phyloP scores from a whole-genome alignment of 129 eudicot species.

The Centaurea solstitialis region DNA sequence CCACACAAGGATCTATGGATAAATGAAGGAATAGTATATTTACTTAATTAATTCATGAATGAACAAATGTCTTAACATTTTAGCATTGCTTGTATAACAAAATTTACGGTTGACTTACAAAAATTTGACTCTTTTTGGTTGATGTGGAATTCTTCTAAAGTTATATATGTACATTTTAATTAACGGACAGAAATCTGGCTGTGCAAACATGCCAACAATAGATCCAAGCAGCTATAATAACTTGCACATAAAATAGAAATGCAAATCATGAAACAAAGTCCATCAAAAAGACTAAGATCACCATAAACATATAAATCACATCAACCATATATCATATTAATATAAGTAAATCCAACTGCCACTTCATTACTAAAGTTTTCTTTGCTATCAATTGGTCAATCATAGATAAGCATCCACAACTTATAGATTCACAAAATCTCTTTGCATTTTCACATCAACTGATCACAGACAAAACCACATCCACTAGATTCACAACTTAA shows the following conservation, averaged over 20 bases:
- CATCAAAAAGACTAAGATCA: constrained; percentile 5
- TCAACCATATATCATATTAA: not conserved
- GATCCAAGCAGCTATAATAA: constrained; percentile 8
- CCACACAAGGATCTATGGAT: constrained; percentile 6
- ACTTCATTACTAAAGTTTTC: not conserved
- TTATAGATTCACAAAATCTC: constrained; percentile 7
- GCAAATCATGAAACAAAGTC: not conserved
- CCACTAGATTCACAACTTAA: constrained; percentile 11
- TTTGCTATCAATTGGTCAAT: not conserved
- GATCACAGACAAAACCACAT: not conserved
- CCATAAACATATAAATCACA: constrained; percentile 10
- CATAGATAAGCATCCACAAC: constrained; percentile 10
- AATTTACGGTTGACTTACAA: not conserved
- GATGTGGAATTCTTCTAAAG: not conserved
- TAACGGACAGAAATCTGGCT: not conserved
- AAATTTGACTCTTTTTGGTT: constrained; percentile 5
- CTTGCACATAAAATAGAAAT: not conserved
- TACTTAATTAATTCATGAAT: constrained; percentile 17
- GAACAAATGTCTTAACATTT: constrained; percentile 5
- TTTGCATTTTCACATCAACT: not conserved
- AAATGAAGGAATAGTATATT: not conserved
- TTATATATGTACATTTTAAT: not conserved
- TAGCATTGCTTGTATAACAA: constrained; percentile 12
- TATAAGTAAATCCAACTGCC: not conserved
- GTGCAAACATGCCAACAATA: not conserved